Percentiles rank a stretch among this genome's conserved stretches.
Evolutionary conservation across 208 protist genomes (phyloP).

Genomic region (Crithidia bombi): DNA sequence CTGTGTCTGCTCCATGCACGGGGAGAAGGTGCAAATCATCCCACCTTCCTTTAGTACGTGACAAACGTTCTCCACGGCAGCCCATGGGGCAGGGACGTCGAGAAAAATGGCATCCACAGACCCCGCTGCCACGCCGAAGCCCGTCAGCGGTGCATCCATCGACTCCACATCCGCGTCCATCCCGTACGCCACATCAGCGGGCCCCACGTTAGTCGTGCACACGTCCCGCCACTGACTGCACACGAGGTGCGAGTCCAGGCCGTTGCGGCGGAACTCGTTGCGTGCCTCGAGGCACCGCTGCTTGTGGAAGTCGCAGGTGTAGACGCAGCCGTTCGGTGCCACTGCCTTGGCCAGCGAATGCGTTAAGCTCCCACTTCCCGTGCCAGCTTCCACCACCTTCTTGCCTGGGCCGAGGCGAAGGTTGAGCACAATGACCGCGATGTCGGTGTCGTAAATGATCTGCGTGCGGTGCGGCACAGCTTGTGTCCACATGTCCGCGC

Average conservation of each 20-base stretch:
- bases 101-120: slow-evolving; percentile 93
- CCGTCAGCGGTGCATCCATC: slow-evolving; percentile 45
- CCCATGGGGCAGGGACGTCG: slow-evolving; percentile 92
- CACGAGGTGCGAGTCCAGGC: slow-evolving; percentile 59
- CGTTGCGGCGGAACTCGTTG: slow-evolving; percentile 80
- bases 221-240: slow-evolving; percentile 85
- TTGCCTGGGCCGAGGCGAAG: slow-evolving; percentile 77
- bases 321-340: slow-evolving; percentile 79
- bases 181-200: slow-evolving; percentile 34
- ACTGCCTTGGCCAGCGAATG: slow-evolving; percentile 85
- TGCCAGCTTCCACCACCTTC: slow-evolving; percentile 88
- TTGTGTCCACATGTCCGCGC: slow-evolving; percentile 90
- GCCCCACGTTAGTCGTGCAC: slow-evolving; percentile 54
- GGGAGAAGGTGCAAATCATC: slow-evolving; percentile 93
- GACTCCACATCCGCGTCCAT: slow-evolving; percentile 44
- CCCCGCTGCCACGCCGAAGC: slow-evolving; percentile 73
- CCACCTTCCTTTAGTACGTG: slow-evolving; percentile 82
- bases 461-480: slow-evolving; percentile 91
- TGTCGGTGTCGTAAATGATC: slow-evolving; percentile 93
- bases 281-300: slow-evolving; percentile 77
- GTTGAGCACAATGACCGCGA: slow-evolving; percentile 83
- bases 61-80: slow-evolving; percentile 84
- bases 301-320: slow-evolving; percentile 92
- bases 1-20: slow-evolving; percentile 95
- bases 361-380: slow-evolving; percentile 89